Conservation (phyloP, 768 basidiomycete species). For the Fomitopsis pulvina region DNA sequence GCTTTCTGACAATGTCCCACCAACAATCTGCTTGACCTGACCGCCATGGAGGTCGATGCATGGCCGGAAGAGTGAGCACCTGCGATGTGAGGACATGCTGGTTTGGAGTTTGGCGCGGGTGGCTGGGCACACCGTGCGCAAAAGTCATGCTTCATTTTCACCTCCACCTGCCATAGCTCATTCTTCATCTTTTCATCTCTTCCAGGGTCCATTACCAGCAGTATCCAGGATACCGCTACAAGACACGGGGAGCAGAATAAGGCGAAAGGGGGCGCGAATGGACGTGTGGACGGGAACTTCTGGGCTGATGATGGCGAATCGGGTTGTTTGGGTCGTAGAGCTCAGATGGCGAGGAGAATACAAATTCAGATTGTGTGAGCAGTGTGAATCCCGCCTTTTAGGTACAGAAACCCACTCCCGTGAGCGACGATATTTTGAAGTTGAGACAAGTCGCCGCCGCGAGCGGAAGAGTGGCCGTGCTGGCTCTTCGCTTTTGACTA, state of each 20-base stretch:
- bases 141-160: no score
- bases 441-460: not conserved
- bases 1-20: conserved; percentile 79
- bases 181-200: no score
- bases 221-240: no score
- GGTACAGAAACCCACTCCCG: not conserved
- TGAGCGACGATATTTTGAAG: not conserved
- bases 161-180: no score
- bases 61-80: conserved; percentile 60
- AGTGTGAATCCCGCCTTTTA: not conserved
- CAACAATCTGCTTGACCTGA: conserved; percentile 96
- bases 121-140: no score
- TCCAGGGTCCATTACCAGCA: no score
- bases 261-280: not conserved
- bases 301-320: not conserved
- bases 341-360: not conserved
- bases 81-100: not conserved
- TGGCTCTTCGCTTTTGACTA: conserved; percentile 16
- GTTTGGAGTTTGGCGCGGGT: not conserved
- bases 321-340: not conserved
- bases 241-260: not conserved
- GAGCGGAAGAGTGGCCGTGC: not conserved
- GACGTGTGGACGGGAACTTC: not conserved
- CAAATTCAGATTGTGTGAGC: not conserved
- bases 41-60: conserved; percentile 97